These are phyloP conservation scores for Gaertneriomyces sp. DNA, from an alignment of 192 early-diverging fungal genomes.

Conservation along the genomic window DNA sequence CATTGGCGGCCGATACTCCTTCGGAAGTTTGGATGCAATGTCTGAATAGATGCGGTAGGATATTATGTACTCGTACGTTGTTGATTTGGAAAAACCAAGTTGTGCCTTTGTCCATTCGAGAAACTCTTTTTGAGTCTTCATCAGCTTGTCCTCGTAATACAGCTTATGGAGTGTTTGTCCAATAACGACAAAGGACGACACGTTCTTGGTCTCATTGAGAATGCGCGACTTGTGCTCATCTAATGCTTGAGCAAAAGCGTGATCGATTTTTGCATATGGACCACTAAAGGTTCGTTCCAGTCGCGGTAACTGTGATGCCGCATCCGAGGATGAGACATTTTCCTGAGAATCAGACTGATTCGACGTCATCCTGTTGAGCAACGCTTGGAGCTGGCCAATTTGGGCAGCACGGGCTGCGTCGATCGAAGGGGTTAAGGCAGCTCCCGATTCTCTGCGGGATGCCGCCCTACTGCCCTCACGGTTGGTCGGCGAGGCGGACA, in stretches of 20 bases:
- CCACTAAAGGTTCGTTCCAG: no score
- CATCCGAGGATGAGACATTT: no score
- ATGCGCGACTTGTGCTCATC: constrained; percentile 37
- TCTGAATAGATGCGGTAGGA: constrained; percentile 51
- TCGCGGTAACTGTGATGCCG: no score
- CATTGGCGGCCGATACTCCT: constrained; percentile 43
- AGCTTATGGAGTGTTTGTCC: constrained; percentile 53
- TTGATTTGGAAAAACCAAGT: constrained; percentile 53
- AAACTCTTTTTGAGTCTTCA: constrained; percentile 55
- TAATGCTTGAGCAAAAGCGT: background rate
- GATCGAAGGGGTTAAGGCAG: no score
- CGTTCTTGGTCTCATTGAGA: constrained; percentile 44
- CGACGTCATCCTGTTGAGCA: no score
- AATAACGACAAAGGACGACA: constrained; percentile 53
- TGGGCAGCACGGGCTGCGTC: no score
- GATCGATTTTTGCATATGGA: no score
- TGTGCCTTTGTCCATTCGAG: constrained; percentile 54
- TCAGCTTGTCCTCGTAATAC: constrained; percentile 51
- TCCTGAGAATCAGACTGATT: no score
- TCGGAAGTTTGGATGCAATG: constrained; percentile 42
- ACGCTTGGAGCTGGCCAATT: no score
- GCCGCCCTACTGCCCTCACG: no score
- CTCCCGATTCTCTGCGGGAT: no score
- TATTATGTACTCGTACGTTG: constrained; percentile 59
- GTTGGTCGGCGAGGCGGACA: background rate